Evolutionary conservation across 768 basidiomycete species (phyloP), one percentile per base, ranked within the genome.

Genomic region (Tephrocybe sp.): DNA sequence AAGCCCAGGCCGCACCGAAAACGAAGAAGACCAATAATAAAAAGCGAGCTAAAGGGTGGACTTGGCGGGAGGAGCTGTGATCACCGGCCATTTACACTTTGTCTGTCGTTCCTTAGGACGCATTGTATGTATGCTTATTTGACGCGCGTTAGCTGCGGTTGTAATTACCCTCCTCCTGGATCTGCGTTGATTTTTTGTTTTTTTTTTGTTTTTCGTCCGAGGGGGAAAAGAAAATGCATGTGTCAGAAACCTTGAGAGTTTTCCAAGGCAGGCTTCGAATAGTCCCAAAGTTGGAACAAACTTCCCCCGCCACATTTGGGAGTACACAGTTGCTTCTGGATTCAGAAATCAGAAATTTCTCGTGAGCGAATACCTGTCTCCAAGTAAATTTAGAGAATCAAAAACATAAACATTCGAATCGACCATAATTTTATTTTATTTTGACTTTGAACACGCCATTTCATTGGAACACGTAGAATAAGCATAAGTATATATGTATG

Each of bases 11-110:
- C 16, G 22, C 40, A 9, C 32, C 41, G n/a, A 54, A 47, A 31
- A 58, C 58, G 53, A 26, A 26, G 7, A 26, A 26, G 26, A 26
- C 3, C 26, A 26, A 26, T 26, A 53, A 54, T 32, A 54, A 54
- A 40, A 54, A 56, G 44, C 40, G 56, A 44, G 17, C 42, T 17
- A 61, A 48, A 39, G 45, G 52, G 19, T 35, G 20, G 34, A 31
- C 50, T n/a, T 48, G 48, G 50, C 57, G 32, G 13, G 61, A 62
- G 23, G 61, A 60, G 45, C 44, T 62, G 46, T 60, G 52, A 45
- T 45, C 22, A 26, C 26, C 26, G 39, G 17, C 39, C 26, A 42
- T 36, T 11, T 34, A 36, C 8, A 42, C 10, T 19, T 10, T 16
- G 14, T 34, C 4, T 35, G 23, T 23, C 9, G 19, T 52, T 12